A percentile compares a stretch with the other conserved stretches of the same genome.
These are phyloP conservation scores for Hypoxylon lenormandii DNA, from an alignment of 495 filamentous ascomycete genomes.

Conservation along the genomic window DNA sequence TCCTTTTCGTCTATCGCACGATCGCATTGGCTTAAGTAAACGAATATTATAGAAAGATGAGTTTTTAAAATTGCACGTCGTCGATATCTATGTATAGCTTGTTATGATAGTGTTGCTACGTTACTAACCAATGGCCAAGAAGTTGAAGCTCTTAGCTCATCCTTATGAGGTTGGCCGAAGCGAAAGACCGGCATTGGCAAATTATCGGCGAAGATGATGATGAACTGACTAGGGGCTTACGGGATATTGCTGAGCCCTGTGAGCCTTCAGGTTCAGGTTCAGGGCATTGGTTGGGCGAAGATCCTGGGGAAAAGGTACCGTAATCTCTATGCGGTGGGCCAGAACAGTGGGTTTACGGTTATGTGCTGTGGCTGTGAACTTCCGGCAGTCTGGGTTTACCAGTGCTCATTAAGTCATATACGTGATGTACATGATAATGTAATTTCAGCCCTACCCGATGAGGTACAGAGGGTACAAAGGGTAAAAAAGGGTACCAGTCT, in stretches of 20 bases:
- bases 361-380: conserved; percentile 1
- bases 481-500: too few species aligned
- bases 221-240: not conserved
- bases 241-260: not conserved
- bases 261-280: too few species aligned
- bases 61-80: conserved; percentile 32
- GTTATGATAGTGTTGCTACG: conserved; percentile 15
- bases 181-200: conserved; percentile 32
- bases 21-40: conserved; percentile 18
- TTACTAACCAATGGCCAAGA: conserved; percentile 22
- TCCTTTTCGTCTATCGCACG: not conserved
- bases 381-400: not conserved
- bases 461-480: not conserved
- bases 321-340: conserved; percentile 11
- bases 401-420: not conserved
- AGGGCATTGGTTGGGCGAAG: conserved; percentile 17
- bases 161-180: conserved; percentile 26
- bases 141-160: conserved; percentile 8
- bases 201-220: conserved; percentile 8
- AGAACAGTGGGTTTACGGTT: conserved; percentile 4
- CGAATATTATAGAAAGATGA: conserved; percentile 21
- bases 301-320: conserved; percentile 45
- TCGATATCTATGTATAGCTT: conserved; percentile 13
- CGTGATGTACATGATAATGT: conserved; percentile 26
- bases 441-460: conserved; percentile 33